phyloP scores from a whole-genome alignment of 148 eudicot genomes.

The Spergularia bocconei region DNA sequence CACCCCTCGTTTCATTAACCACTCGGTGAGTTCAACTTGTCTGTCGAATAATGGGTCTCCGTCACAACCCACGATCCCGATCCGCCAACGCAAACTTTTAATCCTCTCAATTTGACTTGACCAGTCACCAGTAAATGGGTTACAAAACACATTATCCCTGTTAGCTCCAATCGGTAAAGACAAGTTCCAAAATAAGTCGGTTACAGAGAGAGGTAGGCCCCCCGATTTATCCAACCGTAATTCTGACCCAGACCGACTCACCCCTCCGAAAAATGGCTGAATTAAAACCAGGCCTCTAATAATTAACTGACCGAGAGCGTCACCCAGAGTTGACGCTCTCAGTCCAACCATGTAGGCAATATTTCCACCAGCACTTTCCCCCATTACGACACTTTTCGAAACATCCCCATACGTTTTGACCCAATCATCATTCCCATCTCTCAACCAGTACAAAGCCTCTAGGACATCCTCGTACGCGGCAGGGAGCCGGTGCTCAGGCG shows the following conservation, averaged over 20 bases:
- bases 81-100: slow-evolving; percentile 19
- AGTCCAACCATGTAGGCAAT: slow-evolving; percentile 28
- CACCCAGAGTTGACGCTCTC: neutral
- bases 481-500: slow-evolving; percentile 44
- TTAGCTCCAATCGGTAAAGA: slow-evolving; percentile 39
- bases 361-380: slow-evolving; percentile 45
- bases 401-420: slow-evolving; percentile 25
- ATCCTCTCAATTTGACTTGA: neutral
- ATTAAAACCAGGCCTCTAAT: slow-evolving; percentile 30
- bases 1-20: neutral
- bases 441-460: slow-evolving; percentile 38
- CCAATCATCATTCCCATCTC: slow-evolving; percentile 27
- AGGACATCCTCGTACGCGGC: slow-evolving; percentile 41
- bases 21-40: slow-evolving; percentile 10
- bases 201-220: slow-evolving; percentile 28
- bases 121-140: slow-evolving; percentile 10
- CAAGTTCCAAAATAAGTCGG: slow-evolving; percentile 47
- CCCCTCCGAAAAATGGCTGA: slow-evolving; percentile 38
- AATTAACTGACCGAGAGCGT: slow-evolving; percentile 7
- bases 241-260: slow-evolving; percentile 31
- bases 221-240: slow-evolving; percentile 19
- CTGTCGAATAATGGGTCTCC: slow-evolving; percentile 22
- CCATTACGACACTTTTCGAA: slow-evolving; percentile 26
- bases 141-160: slow-evolving; percentile 37
- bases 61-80: slow-evolving; percentile 11